Evolutionary conservation across 495 filamentous ascomycete species (phyloP), one percentile per base, ranked within the genome.

Genomic region (Penicillium crystallinum): DNA sequence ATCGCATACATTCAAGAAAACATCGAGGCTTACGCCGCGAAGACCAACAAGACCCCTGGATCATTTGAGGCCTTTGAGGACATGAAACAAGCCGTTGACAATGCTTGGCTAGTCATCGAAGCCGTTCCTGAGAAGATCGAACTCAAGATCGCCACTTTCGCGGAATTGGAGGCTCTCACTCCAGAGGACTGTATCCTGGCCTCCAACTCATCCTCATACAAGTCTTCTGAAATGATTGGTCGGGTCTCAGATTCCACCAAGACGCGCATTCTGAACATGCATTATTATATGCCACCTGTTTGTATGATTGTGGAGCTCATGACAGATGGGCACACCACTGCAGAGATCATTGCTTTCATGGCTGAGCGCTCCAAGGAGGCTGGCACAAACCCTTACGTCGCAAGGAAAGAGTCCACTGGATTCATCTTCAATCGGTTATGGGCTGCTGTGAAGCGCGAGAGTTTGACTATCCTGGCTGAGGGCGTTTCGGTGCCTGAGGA

Each of bases 371-470:
- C 61, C 29, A 65, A 49, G 62, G 71, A 54, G 52, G 72, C 22
- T 66, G 75, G 49, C 1, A 56, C 75, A 14, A 43, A 37, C 8
- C 77, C 79, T 4, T 66, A 74, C 43, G 58, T 72, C 6, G 74
- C 75, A 2, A 54, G 59, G 21, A 68, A 65, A 43, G 68, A 80
- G 50, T 74, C 71, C 2, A 77, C 69, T 0, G 77, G 78, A 2
- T 73, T 80, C 46, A 73, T 81, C 11, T 70, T 78, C 61, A 77
- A 78, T 36, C 74, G 78, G 0, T 56, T 81, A 4, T 81, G 77
- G 76, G 77, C 73, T 1, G 77, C 77, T 12, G 68, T 79, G 46
- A 79, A 81, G 57, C 62, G 77, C n/a, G 77, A 81, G 53, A 60
- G 56, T 5, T 51, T 81, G 42, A 65, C 61, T 7, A 68, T 81